Evolutionary conservation across 2,329 filamentous ascomycete species (phyloP).

Genomic region (Xylaria sp.): DNA sequence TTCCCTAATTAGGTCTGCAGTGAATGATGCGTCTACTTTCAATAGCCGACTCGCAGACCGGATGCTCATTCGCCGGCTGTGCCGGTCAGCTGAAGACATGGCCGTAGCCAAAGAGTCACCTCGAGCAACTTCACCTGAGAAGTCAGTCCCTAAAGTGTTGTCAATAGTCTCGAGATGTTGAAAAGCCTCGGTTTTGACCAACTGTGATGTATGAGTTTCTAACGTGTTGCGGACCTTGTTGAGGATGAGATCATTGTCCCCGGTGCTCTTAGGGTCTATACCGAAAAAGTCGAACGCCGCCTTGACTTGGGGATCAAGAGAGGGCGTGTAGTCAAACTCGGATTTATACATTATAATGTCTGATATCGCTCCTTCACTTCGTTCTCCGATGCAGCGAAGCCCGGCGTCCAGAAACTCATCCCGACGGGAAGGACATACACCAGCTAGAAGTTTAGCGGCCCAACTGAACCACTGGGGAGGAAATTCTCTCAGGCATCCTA

Average conservation of each 20-base stretch:
- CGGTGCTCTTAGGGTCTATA: conserved; percentile 13
- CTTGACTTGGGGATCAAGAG: conserved; percentile 22
- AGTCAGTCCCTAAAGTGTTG: conserved; percentile 32
- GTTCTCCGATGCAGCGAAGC: conserved; percentile 34
- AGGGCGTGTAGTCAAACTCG: conserved; percentile 32
- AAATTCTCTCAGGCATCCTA: conserved; percentile 39
- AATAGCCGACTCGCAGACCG: conserved; percentile 34
- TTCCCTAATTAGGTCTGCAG: conserved; percentile 38
- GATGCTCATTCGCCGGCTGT: conserved; percentile 35
- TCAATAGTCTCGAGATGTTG: conserved; percentile 37
- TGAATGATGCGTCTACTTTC: conserved; percentile 34
- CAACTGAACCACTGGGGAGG: conserved; percentile 36
- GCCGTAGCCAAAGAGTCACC: conserved; percentile 6
- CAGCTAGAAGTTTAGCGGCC: conserved; percentile 38
- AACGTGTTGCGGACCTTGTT: conserved; percentile 30
- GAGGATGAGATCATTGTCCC: conserved; percentile 29
- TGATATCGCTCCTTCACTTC: conserved; percentile 33
- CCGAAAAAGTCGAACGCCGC: conserved; percentile 37
- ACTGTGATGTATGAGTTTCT: conserved; percentile 17
- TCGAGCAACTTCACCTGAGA: conserved; percentile 29
- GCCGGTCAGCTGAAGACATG: background rate
- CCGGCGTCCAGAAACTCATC: conserved; percentile 37
- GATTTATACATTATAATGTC: conserved; percentile 39
- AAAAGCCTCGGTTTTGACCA: conserved; percentile 24
- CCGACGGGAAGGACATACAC: conserved; percentile 33